These are phyloP conservation scores for Rhytidiadelphus loreus DNA, from an alignment of 225 moss, liverwort and hornwort genomes.

Conservation along the genomic window DNA sequence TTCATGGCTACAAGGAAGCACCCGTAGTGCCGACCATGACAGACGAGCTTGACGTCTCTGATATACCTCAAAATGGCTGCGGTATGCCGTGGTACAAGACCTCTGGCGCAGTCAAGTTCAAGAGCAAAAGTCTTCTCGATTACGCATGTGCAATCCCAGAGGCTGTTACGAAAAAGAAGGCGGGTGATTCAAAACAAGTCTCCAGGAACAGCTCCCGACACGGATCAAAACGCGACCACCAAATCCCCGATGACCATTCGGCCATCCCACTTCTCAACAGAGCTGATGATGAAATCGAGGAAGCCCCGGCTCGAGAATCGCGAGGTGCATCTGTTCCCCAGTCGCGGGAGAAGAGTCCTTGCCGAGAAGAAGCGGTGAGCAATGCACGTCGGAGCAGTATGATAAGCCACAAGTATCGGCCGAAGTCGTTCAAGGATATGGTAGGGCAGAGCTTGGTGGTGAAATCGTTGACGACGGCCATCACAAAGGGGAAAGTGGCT, in stretches of 20 bases:
- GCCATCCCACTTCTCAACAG: conserved; percentile 16
- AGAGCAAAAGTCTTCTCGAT: conserved; percentile 63
- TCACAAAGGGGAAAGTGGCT: conserved; percentile 58
- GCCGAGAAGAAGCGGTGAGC: background rate
- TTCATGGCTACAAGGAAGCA: conserved; percentile 13
- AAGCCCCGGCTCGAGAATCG: conserved; percentile 24
- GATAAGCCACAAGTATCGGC: conserved; percentile 69
- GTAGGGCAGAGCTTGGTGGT: conserved; percentile 76
- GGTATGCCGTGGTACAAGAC: conserved; percentile 85
- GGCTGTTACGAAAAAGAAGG: conserved; percentile 29
- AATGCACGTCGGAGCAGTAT: conserved; percentile 22
- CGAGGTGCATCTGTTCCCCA: background rate
- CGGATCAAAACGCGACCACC: conserved; percentile 19
- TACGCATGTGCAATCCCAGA: conserved; percentile 64
- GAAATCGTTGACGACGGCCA: conserved; percentile 56
- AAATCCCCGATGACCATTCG: background rate
- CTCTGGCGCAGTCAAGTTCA: conserved; percentile 59
- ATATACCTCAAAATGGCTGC: conserved; percentile 68
- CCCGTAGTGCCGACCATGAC: conserved; percentile 30
- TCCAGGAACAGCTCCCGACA: conserved; percentile 28
- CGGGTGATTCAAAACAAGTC: conserved; percentile 16
- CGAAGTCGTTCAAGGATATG: conserved; percentile 64
- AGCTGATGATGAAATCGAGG: conserved; percentile 9
- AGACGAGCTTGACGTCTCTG: conserved; percentile 73
- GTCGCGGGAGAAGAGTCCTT: background rate